Base-by-base conservation (phyloP, 768 basidiomycete genomes). In the Lentinula detonsa region DNA sequence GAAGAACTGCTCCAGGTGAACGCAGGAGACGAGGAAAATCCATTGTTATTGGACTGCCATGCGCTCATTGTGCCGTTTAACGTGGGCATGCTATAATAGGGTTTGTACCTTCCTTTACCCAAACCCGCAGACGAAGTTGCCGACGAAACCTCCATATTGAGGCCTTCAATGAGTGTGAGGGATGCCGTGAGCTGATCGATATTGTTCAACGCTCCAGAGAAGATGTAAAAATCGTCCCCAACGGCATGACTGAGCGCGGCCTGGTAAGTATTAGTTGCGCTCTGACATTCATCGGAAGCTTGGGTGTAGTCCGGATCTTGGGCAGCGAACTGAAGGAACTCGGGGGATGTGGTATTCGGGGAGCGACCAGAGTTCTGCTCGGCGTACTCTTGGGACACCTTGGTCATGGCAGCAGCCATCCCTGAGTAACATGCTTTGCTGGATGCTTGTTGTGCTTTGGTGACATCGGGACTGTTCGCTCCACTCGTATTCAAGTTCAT, bases 131-230 rank as follows among this genome's bases (percentile, higher is more conserved):
- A 15, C 28, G 58, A 8, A 15, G 45, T 48, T 31, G 18, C 58
- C 31, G 31, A 34, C 4, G 45, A 48, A 31, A 59, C 58, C 15
- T 59, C 48, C 58, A 59, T 59, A 10, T 45, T 59, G 21, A 59
- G 33, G 15, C 58, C 58, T 5, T 45, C 28, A 23, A 49, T 34
- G 3, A 37, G 31, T 5, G 23, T 49, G 21, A 34, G 31, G 28
- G 45, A 33, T 8, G 21, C 10, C n/a, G 21, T 48, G n/a, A 59
- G 13, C 18, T 39, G 45, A 2, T 31, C n/a, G 35, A 59, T 50
- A 15, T 45, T 50, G 33, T 59, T 59, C 28, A 59, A 16, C 4
- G 58, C 58, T 21, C 45, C 58, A 37, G 43, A 50, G 43, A 59
- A 59, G n/a, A 59, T 46, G 37, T 43, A 43, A 21, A 48, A 48